Evolutionary conservation across 495 filamentous ascomycete species (phyloP).

Genomic region (Trichoderma virens): DNA sequence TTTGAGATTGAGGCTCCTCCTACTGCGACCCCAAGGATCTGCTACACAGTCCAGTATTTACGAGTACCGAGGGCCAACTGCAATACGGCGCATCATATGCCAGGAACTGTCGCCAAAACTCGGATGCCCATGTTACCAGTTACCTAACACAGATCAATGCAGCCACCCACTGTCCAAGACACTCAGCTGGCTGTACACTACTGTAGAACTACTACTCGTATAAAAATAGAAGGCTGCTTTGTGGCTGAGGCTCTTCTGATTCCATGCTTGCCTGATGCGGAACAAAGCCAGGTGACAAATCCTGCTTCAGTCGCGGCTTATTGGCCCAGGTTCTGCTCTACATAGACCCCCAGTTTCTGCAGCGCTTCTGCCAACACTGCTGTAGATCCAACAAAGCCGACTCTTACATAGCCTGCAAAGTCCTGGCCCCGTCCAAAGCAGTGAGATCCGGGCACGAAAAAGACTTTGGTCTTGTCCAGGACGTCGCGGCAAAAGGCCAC

Average conservation of each 20-base stretch:
- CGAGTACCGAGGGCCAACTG: no score
- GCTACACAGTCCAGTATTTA: no score
- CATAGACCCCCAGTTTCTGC: conserved; percentile 51
- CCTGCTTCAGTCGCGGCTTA: neutral
- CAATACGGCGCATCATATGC: no score
- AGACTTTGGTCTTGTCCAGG: conserved; percentile 62
- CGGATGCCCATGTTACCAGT: no score
- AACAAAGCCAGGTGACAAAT: neutral
- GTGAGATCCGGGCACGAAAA: conserved; percentile 66
- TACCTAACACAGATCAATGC: no score
- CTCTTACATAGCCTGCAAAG: conserved; percentile 69
- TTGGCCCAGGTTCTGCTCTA: conserved; percentile 29
- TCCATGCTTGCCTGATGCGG: neutral
- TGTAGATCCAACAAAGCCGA: conserved; percentile 73
- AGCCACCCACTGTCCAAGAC: no score
- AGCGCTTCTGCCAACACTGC: conserved; percentile 61
- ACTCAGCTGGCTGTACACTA: no score
- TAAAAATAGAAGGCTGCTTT: neutral
- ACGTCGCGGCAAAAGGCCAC: conserved; percentile 63
- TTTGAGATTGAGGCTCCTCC: no score
- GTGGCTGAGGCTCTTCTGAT: neutral
- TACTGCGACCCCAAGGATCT: no score
- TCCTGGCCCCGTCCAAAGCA: conserved; percentile 68
- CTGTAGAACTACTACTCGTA: no score
- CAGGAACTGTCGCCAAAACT: no score